Evolutionary conservation across 768 basidiomycete genomes (phyloP).

Genomic region (Candolleomyces aberdarensis): DNA sequence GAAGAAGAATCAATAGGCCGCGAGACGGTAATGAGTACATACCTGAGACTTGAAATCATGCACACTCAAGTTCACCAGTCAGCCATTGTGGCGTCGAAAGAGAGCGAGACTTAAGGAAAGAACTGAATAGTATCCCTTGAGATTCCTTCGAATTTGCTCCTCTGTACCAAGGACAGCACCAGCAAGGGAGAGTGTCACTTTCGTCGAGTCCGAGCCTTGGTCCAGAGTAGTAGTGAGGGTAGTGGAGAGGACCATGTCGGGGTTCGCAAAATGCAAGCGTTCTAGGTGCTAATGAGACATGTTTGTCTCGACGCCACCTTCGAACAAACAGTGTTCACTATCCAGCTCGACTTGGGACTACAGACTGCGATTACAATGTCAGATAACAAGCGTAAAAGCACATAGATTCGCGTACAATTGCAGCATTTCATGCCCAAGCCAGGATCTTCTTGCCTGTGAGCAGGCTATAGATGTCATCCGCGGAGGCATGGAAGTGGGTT

Average conservation of each 20-base stretch:
- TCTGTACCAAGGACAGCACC: constrained; percentile 86
- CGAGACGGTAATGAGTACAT: constrained; percentile 65
- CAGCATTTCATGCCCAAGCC: constrained; percentile 79
- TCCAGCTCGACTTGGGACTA: constrained; percentile 68
- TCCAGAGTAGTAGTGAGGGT: constrained; percentile 77
- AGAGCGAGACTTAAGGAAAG: not conserved
- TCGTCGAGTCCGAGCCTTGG: constrained; percentile 83
- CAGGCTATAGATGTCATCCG: constrained; percentile 76
- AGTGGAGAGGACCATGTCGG: constrained; percentile 84
- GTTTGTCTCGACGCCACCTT: constrained; percentile 86
- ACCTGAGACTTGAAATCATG: constrained; percentile 90
- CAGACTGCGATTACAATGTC: constrained; percentile 2
- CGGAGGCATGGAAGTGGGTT: constrained; percentile 80
- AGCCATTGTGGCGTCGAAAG: not conserved
- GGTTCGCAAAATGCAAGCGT: constrained; percentile 78
- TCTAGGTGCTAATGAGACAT: constrained; percentile 62
- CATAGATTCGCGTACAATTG: constrained; percentile 54
- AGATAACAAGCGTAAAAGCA: constrained; percentile 7
- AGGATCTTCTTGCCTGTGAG: constrained; percentile 91
- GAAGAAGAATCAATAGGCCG: constrained; percentile 28
- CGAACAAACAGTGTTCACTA: constrained; percentile 78
- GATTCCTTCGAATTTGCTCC: constrained; percentile 71
- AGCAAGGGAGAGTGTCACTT: constrained; percentile 64
- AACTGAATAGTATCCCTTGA: constrained; percentile 87
- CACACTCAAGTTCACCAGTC: constrained; percentile 43